Base-by-base conservation (phyloP, 1,284 basidiomycete genomes). In the Abortiporus biennis region DNA sequence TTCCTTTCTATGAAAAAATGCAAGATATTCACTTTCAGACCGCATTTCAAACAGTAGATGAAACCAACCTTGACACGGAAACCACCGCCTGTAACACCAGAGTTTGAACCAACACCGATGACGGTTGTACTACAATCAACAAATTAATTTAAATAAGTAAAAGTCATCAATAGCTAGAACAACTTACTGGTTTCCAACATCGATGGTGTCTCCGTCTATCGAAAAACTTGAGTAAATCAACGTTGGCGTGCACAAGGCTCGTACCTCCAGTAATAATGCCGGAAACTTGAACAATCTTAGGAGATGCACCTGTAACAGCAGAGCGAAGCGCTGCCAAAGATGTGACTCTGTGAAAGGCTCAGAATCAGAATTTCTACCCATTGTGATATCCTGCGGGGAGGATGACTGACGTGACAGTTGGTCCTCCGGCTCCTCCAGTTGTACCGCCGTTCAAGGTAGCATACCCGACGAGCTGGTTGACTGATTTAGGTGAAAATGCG, bases 51-150 rank as follows among this genome's bases (percentile, higher is more conserved):
- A 40, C 21, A 40, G n/a, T 3, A 23, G 17, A 3, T 11, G n/a
- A 15, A 11, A 21, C 27, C 8, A 15, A 45, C 43, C 45, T 54
- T 53, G 44, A 54, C 49, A 19, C 53, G 47, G 46, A 54, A 54
- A 11, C 53, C 53, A n/a, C 51, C 49, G 12, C 53, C 53, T 4
- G 53, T 54, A 16, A 48, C 3, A 22, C 47, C 47, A 32, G 47
- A 48, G 38, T 48, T 48, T 38, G 30, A 37, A 3, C 47, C 47
- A 22, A 48, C 21, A 6, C 47, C 47, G n/a, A 48, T 40, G 27
- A 48, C 36, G 24, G 47, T 48, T 3, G 47, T 48, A 32, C 47
- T 48, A 35, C 12, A 13, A 8, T 15, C 24, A 29, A 11, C 6
- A 11, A 30, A 27, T 6, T 15, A 5, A 11, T 16, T 11, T 20